Conservation (phyloP, 75 land plant species). For the Ceratopteris richardii region DNA sequence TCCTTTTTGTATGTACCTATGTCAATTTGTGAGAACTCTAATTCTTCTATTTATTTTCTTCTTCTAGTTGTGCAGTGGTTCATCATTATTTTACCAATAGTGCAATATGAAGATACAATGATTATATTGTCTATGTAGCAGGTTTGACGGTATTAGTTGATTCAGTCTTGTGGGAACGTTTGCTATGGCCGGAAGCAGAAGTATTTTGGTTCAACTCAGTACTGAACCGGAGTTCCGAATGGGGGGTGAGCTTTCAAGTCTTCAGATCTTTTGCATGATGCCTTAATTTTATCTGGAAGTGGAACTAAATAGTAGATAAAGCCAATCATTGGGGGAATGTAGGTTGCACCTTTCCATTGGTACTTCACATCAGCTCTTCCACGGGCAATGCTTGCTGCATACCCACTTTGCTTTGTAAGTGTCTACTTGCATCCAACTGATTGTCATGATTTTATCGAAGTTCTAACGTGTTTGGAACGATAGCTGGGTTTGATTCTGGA, state of each 20-base stretch:
- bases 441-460: too few relatives aligned
- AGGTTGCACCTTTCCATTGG: slow-evolving; percentile 84
- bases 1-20: too few relatives aligned
- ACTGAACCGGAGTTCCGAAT: slow-evolving; percentile 88
- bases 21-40: too few relatives aligned
- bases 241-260: slow-evolving; percentile 86
- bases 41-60: too few relatives aligned
- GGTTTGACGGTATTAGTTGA: slow-evolving; percentile 60
- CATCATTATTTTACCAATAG: too few relatives aligned
- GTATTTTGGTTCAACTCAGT: slow-evolving; percentile 98
- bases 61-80: too few relatives aligned
- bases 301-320: too few relatives aligned
- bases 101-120: too few relatives aligned
- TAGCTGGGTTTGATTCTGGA: slow-evolving; percentile 80
- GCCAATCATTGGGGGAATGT: too few relatives aligned
- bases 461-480: neutral
- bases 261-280: neutral
- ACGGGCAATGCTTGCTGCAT: slow-evolving; percentile 73
- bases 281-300: too few relatives aligned
- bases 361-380: slow-evolving; percentile 97
- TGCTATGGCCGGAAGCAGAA: slow-evolving; percentile 87
- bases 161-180: slow-evolving; percentile 72
- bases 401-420: slow-evolving; percentile 76
- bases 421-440: neutral
- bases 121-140: too few relatives aligned